Conservation (phyloP, 495 filamentous ascomycete genomes). For the Neurospora discreta region DNA sequence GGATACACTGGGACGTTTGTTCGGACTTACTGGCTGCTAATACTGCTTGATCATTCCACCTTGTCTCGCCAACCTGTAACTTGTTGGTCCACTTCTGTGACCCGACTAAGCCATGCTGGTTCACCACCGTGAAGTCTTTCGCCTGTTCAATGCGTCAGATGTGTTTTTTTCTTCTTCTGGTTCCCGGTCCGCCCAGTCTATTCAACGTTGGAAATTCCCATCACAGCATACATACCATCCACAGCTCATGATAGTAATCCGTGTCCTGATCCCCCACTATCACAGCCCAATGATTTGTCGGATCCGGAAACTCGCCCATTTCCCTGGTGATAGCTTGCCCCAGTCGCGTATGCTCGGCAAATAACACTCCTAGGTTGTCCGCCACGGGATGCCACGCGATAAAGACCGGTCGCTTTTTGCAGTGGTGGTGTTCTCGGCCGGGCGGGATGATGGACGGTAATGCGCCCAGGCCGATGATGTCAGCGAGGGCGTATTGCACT, state of each 20-base stretch:
- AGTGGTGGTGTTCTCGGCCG: background rate
- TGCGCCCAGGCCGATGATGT: background rate
- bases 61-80: constrained; percentile 31
- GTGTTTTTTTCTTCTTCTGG: too few relatives aligned
- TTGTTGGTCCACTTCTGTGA: constrained; percentile 12
- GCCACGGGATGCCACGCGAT: constrained; percentile 40
- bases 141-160: constrained; percentile 7
- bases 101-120: background rate
- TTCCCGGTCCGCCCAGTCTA: background rate
- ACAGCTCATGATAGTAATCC: constrained; percentile 34
- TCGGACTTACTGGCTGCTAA: constrained; percentile 25
- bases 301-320: constrained; percentile 33
- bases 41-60: constrained; percentile 36
- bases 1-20: background rate
- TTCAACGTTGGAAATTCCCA: background rate
- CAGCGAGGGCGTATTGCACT: background rate
- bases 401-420: constrained; percentile 11
- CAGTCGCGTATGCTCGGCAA: constrained; percentile 33
- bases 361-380: constrained; percentile 29
- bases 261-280: constrained; percentile 20
- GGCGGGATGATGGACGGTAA: background rate
- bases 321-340: constrained; percentile 32
- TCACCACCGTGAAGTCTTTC: constrained; percentile 20
- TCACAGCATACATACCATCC: constrained; percentile 19
- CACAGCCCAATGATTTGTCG: constrained; percentile 41